These are phyloP conservation scores for Wallacemonas collosoma DNA, from an alignment of 208 protist genomes.

Conservation along the genomic window DNA sequence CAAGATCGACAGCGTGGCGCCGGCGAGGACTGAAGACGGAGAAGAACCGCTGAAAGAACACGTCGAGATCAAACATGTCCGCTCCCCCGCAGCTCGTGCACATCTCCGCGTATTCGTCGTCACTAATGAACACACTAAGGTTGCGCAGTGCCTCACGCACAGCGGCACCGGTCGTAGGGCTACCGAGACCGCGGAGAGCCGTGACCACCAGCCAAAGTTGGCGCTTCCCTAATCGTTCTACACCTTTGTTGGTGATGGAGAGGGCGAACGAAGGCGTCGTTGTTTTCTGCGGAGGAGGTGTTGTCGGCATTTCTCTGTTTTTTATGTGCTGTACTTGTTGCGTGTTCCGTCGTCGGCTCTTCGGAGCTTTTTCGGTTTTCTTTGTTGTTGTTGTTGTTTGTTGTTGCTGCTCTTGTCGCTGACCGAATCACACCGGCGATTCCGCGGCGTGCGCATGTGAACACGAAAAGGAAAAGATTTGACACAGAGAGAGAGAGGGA, in stretches of 20 bases:
- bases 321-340: not conserved
- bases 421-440: too few relatives aligned
- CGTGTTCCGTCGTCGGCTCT: not conserved
- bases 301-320: conserved; percentile 1
- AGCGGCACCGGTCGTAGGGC: conserved; percentile 23
- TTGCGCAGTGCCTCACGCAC: conserved; percentile 69
- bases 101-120: conserved; percentile 56
- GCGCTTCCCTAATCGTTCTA: conserved; percentile 68
- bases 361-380: not conserved
- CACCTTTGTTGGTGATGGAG: conserved; percentile 53
- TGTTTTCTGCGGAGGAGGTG: conserved; percentile 23
- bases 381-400: too few relatives aligned
- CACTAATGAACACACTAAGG: conserved; percentile 65
- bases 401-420: too few relatives aligned
- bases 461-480: too few relatives aligned
- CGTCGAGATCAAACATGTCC: conserved; percentile 20
- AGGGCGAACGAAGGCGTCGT: conserved; percentile 23
- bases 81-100: conserved; percentile 23
- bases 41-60: conserved; percentile 51
- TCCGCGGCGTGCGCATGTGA: too few relatives aligned
- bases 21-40: conserved; percentile 52
- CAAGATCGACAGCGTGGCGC: conserved; percentile 61
- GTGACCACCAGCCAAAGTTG: conserved; percentile 65
- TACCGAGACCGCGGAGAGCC: conserved; percentile 33
- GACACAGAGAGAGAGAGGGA: too few relatives aligned